These are phyloP conservation scores for Bauhinia variegata DNA, from an alignment of 306 rosid species.

Conservation along the genomic window DNA sequence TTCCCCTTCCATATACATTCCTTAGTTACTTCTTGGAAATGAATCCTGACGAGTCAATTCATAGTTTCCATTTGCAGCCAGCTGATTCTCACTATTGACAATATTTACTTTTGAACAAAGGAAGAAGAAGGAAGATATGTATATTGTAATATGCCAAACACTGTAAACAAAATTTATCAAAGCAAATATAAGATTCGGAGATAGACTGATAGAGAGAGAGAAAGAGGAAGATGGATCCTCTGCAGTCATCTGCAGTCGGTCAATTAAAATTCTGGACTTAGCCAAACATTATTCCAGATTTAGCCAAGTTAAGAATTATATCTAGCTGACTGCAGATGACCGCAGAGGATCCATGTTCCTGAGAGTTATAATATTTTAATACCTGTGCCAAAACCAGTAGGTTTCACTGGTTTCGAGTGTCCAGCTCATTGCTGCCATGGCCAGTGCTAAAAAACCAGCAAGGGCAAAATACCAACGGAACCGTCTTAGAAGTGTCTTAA, in stretches of 20 bases:
- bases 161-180: conserved; percentile 56
- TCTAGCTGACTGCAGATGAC: no score
- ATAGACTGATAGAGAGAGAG: conserved; percentile 28
- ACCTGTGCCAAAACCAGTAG: conserved; percentile 99
- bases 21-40: conserved; percentile 32
- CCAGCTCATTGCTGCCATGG: conserved; percentile 87
- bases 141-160: conserved; percentile 86
- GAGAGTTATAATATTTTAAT: conserved; percentile 9
- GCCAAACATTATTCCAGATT: no score
- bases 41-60: conserved; percentile 51
- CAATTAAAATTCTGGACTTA: no score
- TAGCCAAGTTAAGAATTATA: no score
- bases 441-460: conserved; percentile 68
- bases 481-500: conserved; percentile 59
- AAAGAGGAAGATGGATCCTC: no score
- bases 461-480: conserved; percentile 77
- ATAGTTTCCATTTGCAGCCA: conserved; percentile 38
- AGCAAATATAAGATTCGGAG: conserved; percentile 23
- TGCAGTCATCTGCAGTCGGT: no score
- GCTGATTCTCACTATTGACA: conserved; percentile 28
- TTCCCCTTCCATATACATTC: background rate
- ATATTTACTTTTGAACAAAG: conserved; percentile 33
- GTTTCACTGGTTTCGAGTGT: conserved; percentile 69
- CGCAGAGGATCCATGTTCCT: no score
- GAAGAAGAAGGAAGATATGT: conserved; percentile 74